Evolutionary conservation across 495 filamentous ascomycete species (phyloP).

Genomic region (Echria macrotheca): DNA sequence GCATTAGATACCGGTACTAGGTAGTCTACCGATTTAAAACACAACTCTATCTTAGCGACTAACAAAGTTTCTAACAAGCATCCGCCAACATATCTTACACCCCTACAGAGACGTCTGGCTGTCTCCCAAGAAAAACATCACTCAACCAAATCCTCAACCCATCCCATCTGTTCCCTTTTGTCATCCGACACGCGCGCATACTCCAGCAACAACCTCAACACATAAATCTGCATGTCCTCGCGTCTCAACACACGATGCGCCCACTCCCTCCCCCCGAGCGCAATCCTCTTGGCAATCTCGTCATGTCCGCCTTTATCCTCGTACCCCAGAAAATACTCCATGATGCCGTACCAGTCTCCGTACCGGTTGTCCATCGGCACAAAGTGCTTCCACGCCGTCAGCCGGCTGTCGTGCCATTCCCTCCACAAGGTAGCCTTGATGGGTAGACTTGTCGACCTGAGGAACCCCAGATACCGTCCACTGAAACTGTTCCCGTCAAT

Average conservation of each 20-base stretch:
- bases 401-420: slow-evolving; percentile 68
- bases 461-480: slow-evolving; percentile 64
- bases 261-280: slow-evolving; percentile 59
- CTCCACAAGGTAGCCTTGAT: slow-evolving; percentile 70
- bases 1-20: too few relatives aligned
- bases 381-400: slow-evolving; percentile 68
- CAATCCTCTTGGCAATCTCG: slow-evolving; percentile 52
- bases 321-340: slow-evolving; percentile 73
- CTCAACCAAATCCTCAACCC: slow-evolving; percentile 32
- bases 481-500: slow-evolving; percentile 71
- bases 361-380: slow-evolving; percentile 84
- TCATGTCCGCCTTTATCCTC: slow-evolving; percentile 45
- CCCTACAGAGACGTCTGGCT: too few relatives aligned
- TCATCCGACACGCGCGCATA: slow-evolving; percentile 64
- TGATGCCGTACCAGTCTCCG: slow-evolving; percentile 66
- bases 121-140: background rate
- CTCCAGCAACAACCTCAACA: slow-evolving; percentile 64
- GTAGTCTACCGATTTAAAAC: too few relatives aligned
- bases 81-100: too few relatives aligned
- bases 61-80: too few relatives aligned
- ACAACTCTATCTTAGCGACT: too few relatives aligned
- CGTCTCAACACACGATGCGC: slow-evolving; percentile 56
- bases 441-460: slow-evolving; percentile 56
- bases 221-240: slow-evolving; percentile 71
- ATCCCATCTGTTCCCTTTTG: slow-evolving; percentile 29